Evolutionary conservation across 768 basidiomycete genomes (phyloP), one percentile per base, ranked within the genome.

Genomic region (Rhodosporidiobolus sp.): DNA sequence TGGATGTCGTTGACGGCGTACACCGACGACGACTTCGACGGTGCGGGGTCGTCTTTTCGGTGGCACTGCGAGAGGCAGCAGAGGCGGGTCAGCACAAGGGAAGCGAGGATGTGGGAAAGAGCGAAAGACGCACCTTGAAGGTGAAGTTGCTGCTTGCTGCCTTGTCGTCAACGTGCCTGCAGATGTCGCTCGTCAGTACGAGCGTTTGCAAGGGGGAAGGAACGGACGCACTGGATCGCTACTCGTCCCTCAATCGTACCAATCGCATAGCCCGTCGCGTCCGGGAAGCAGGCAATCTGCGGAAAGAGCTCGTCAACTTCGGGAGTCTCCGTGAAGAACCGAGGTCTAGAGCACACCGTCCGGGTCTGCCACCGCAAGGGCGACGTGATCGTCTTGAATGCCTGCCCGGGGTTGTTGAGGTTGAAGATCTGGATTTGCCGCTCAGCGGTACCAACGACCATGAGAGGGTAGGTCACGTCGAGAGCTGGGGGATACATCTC

Each of bases 291-390:
- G n/a, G 79, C 63, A 26, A 83, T 77, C 45, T 66, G 65, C 32
- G 26, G 14, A 10, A n/a, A n/a, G n/a, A n/a, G n/a, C n/a, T n/a
- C 19, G 38, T 19, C 17, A 56, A 24, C 17, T 46, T 56, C 53
- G 46, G 54, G 9, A 45, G 6, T 0, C 1, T 30, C 30, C 19
- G 4, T 30, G 26, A 6, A 38, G 3, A 79, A 92, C 92, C 79
- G 90, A 92, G 9, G 90, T 87, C 22, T 92, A 86, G 26, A 20
- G 57, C 66, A 28, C n/a, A 73, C 66, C 9, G 90, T 89, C 46
- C 92, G 87, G 22, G 92, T 94, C 82, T 95, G 92, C 90, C 90
- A 93, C 79, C 95, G 96, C 70, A 98, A 82, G 1, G 95, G 93
- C 1, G 93, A 95, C 1, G 90, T 82, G 2, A 67, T 62, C 24